phyloP scores from a whole-genome alignment of 2,329 filamentous ascomycete species.

The Apiospora hydei region DNA sequence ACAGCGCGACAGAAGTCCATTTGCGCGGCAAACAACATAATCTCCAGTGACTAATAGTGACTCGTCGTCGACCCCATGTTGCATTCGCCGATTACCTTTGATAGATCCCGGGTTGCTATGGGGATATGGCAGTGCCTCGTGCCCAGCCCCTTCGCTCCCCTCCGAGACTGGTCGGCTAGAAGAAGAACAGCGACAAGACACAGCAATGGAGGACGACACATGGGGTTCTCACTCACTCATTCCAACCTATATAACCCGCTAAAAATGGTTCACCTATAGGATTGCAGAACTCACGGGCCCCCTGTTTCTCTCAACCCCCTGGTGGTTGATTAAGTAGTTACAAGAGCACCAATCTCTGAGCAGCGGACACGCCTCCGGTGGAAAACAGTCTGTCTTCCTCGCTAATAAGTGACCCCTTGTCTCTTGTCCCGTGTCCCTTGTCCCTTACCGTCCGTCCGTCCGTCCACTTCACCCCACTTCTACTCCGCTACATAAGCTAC shows the following conservation, averaged over 20 bases:
- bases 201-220: no score
- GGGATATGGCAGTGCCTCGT: no score
- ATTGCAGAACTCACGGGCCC: no score
- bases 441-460: background rate
- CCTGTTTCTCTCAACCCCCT: no score
- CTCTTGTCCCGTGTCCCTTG: background rate
- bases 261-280: background rate
- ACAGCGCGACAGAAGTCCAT: background rate
- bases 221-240: background rate
- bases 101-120: background rate
- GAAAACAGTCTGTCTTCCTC: no score
- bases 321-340: no score
- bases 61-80: no score
- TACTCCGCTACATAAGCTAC: slow-evolving; percentile 8
- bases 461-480: background rate
- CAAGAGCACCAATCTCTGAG: background rate
- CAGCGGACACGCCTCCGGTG: background rate
- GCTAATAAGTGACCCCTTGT: no score
- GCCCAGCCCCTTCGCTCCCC: no score
- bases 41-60: no score
- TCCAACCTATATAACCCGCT: background rate
- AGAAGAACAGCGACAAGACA: no score
- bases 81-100: background rate
- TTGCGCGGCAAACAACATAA: background rate
- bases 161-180: background rate